These are phyloP conservation scores for Fusarium transvaalense DNA, from an alignment of 2,329 filamentous ascomycete species.

Conservation along the genomic window DNA sequence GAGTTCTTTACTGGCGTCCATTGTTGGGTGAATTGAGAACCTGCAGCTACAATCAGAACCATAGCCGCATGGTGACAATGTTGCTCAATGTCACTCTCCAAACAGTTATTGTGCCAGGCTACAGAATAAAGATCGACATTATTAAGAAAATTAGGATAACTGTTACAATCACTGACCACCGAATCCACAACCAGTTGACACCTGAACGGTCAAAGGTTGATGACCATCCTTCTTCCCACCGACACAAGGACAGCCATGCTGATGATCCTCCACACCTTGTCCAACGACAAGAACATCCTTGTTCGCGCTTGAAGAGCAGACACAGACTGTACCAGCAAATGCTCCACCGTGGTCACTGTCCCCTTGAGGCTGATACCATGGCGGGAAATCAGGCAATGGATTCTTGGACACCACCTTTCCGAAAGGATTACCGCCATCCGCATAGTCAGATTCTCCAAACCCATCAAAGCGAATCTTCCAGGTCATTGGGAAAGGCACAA, in stretches of 20 bases:
- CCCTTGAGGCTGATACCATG: conserved; percentile 15
- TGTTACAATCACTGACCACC: not conserved
- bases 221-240: not conserved
- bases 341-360: not conserved
- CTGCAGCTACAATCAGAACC: too few relatives aligned
- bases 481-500: conserved; percentile 15
- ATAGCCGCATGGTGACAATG: too few relatives aligned
- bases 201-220: not conserved
- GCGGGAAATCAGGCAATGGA: not conserved
- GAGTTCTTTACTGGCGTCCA: too few relatives aligned
- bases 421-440: not conserved
- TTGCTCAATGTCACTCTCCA: too few relatives aligned
- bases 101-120: too few relatives aligned
- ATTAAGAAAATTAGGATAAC: not conserved
- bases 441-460: not conserved
- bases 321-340: not conserved
- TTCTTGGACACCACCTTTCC: not conserved
- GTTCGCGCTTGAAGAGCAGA: not conserved
- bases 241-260: conserved; percentile 3
- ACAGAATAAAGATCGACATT: not conserved
- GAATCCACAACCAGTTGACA: conserved; percentile 1
- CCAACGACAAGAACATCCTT: not conserved
- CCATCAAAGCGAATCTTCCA: conserved; percentile 18
- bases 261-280: not conserved
- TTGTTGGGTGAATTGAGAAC: too few relatives aligned